Evolutionary conservation across 2,329 filamentous ascomycete genomes (phyloP), one percentile per base, ranked within the genome.

Genomic region (Aspergillus bombycis): DNA sequence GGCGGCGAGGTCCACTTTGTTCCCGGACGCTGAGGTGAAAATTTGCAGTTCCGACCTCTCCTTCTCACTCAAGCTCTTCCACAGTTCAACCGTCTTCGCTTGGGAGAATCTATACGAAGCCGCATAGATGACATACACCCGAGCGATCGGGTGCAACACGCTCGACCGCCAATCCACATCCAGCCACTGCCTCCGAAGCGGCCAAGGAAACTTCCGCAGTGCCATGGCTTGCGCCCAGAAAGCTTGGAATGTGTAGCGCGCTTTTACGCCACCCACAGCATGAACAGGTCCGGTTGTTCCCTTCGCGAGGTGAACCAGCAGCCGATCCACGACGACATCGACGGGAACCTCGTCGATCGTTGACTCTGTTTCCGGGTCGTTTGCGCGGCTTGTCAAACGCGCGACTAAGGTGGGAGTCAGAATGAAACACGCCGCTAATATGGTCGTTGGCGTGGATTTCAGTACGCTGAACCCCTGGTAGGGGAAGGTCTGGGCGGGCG

Each of bases 281-380:
- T 65, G 63, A 8, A 65, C 30, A 52, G 38, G 45, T 1, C 63
- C 63, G 1, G 21, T 28, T 2, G 57, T 58, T 8, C 63, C 63
- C 12, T 28, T 7, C 16, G 61, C 63, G 10, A 65, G 46, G 60
- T 65, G 63, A n/a, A 21, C 34, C 4, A 65, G 57, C 4, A 65
- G 54, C 19, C 63, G 55, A 28, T 65, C 63, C 4, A 54, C 63
- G 1, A 65, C 63, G 1, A 63, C 63, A 30, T 65, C 63, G 1
- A 61, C 61, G 4, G 63, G 63, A 3, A 65, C 63, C 30, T 63
- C 61, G 7, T 65, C 63, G 8, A 38, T 45, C 4, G 46, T 60
- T 2, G 54, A 26, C 1, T 57, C n/a, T 12, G 14, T 9, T 4
- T 55, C 34, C 10, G 63, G 61, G 16, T 65, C 6, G 3, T 43